Evolutionary conservation across 1,284 basidiomycete genomes (phyloP).

Genomic region (Sanghuangporus baumii): DNA sequence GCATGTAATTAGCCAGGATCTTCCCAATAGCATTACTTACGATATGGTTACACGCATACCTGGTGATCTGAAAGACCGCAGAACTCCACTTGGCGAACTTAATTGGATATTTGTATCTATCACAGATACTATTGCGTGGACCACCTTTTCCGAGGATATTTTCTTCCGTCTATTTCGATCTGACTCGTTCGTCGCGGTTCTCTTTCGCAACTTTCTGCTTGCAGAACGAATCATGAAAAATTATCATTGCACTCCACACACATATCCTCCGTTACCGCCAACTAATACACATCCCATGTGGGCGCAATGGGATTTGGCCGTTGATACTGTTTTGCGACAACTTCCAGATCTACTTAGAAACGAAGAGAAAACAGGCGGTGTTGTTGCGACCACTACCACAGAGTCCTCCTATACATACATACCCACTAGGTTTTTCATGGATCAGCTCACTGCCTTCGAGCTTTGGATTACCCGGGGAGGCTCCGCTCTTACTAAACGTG

Average conservation of each 20-base stretch:
- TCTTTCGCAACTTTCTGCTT: slow-evolving; percentile 95
- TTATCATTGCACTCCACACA: slow-evolving; percentile 96
- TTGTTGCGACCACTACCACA: slow-evolving; percentile 32
- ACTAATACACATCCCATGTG: slow-evolving; percentile 96
- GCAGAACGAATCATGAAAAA: slow-evolving; percentile 98
- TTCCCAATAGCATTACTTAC: slow-evolving; percentile 70
- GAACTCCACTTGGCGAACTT: slow-evolving; percentile 93
- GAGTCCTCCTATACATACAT: slow-evolving; percentile 64
- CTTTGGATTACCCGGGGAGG: slow-evolving; percentile 96
- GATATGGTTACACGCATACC: slow-evolving; percentile 97
- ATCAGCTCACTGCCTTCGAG: slow-evolving; percentile 96
- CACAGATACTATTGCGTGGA: slow-evolving; percentile 99
- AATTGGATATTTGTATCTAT: slow-evolving; percentile 99
- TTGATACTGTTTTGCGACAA: slow-evolving; percentile 93
- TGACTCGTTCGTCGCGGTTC: slow-evolving; percentile 91
- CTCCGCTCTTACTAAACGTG: slow-evolving; percentile 72
- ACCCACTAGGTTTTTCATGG: slow-evolving; percentile 93
- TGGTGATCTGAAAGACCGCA: slow-evolving; percentile 92
- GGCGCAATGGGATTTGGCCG: slow-evolving; percentile 97
- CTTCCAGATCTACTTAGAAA: slow-evolving; percentile 83
- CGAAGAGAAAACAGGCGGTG: slow-evolving; percentile 31
- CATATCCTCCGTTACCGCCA: slow-evolving; percentile 84
- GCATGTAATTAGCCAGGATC: slow-evolving; percentile 88
- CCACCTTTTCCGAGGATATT: slow-evolving; percentile 88
- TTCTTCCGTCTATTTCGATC: slow-evolving; percentile 95